Evolutionary conservation across 2,329 filamentous ascomycete genomes (phyloP).

Genomic region (Lojkania enalia): DNA sequence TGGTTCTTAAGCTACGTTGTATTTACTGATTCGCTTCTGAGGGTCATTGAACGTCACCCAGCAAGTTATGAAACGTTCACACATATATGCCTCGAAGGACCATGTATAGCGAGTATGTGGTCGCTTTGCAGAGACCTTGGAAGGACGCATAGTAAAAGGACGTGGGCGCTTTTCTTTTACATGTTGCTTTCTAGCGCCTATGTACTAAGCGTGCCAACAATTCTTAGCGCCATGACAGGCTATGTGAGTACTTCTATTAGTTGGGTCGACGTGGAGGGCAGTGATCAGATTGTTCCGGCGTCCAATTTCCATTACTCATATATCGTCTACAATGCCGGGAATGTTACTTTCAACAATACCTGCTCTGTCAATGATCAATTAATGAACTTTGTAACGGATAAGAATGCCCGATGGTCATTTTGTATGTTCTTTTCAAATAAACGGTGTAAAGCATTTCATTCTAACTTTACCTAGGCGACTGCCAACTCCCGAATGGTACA

Average conservation of each 20-base stretch:
- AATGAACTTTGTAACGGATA: too few species aligned
- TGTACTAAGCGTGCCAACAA: slow-evolving; percentile 36
- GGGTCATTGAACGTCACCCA: slow-evolving; percentile 39
- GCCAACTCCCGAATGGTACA: slow-evolving; percentile 25
- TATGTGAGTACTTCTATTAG: slow-evolving; percentile 36
- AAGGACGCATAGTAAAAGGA: slow-evolving; percentile 24
- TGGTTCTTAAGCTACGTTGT: slow-evolving; percentile 35
- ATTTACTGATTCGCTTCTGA: slow-evolving; percentile 39
- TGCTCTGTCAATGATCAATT: slow-evolving; percentile 9
- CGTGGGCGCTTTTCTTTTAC: slow-evolving; percentile 14
- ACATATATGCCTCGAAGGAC: slow-evolving; percentile 34
- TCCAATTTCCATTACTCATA: slow-evolving; percentile 11
- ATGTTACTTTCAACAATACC: slow-evolving; percentile 18
- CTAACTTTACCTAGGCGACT: slow-evolving; percentile 24
- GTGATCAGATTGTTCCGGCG: slow-evolving; percentile 31
- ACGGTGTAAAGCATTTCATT: too few species aligned
- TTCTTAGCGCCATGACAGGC: slow-evolving; percentile 43
- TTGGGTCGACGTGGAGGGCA: slow-evolving; percentile 30
- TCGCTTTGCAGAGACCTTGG: slow-evolving; percentile 32
- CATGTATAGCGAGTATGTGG: slow-evolving; percentile 25
- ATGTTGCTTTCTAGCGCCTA: slow-evolving; percentile 35
- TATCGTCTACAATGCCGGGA: slow-evolving; percentile 13
- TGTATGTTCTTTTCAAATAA: too few species aligned
- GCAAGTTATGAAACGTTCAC: slow-evolving; percentile 41
- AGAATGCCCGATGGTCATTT: too few species aligned